Base-by-base conservation (phyloP, 352 stramenopile genomes). In the Globisporangium splendens region DNA sequence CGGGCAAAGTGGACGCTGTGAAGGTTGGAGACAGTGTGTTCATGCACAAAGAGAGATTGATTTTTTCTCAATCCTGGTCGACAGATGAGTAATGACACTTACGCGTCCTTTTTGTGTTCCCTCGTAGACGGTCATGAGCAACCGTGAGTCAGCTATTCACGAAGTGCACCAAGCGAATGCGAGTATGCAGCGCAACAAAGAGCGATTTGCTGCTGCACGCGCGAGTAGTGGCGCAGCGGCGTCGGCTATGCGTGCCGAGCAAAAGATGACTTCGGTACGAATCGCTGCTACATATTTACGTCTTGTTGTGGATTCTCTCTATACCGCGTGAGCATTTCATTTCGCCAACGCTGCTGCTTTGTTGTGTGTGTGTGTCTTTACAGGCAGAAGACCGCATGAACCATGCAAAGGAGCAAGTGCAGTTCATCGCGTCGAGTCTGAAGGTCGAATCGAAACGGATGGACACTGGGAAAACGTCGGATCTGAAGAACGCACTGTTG, bases 131-230 rank as follows among this genome's bases (percentile, higher is more conserved):
- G 86, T 95, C 20, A 91, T 95, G 75, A 81, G 75, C 63, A 95
- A 95, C 63, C 86, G 86, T 1, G 83, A 95, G 52, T 86, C 82
- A 18, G 86, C 86, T 31, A 93, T 95, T 46, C 61, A 89, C 21
- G 86, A 95, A 67, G 86, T 95, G 3, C 83, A 94, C 54, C 77
- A 93, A 79, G 83, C 86, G n/a, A 95, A 91, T 68, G 81, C 83
- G 6, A 93, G 81, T 54, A 95, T 95, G 86, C 86, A 95, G 56
- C 69, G 86, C 41, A 95, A 95, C 63, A 95, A 95, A 71, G 86
- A 95, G 59, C 75, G 84, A 0, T 95, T 95, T 64, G 86, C 86
- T 17, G 86, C 86, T 56, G 86, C 86, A 14, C 77, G 86, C 31
- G 86, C 86, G 31, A 95, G 86, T 61, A 95, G 83, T 56, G 86